Conservation (phyloP, 2,329 filamentous ascomycete genomes). For the Aspergillus sp. region DNA sequence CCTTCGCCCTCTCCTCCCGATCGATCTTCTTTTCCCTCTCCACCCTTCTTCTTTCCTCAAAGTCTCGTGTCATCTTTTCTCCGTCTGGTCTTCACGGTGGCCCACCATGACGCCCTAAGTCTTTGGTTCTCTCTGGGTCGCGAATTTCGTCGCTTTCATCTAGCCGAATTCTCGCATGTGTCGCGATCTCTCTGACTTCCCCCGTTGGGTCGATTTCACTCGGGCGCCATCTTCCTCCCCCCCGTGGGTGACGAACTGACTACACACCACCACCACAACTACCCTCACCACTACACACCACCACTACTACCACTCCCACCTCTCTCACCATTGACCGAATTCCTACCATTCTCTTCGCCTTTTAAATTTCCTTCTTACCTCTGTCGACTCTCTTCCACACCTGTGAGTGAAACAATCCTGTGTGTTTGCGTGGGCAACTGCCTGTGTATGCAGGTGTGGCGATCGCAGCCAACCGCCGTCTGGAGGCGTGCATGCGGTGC, state of each 20-base stretch:
- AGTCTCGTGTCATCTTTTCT: slow-evolving; percentile 24
- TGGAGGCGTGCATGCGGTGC: slow-evolving; percentile 15
- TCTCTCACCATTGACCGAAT: slow-evolving; percentile 9
- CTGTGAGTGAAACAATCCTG: slow-evolving; percentile 2
- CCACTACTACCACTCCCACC: slow-evolving; percentile 13
- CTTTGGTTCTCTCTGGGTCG: slow-evolving; percentile 15
- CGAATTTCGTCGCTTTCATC: slow-evolving; percentile 15
- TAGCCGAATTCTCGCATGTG: slow-evolving; percentile 19
- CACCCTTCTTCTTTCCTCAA: slow-evolving; percentile 12
- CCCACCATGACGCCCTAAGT: slow-evolving; percentile 30
- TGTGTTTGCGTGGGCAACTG: background rate
- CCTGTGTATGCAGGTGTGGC: slow-evolving; percentile 14
- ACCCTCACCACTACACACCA: slow-evolving; percentile 3
- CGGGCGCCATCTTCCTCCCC: slow-evolving; percentile 17
- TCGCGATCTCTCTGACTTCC: slow-evolving; percentile 19
- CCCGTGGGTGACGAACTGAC: slow-evolving; percentile 17
- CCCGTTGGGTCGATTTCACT: slow-evolving; percentile 16
- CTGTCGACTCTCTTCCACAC: background rate
- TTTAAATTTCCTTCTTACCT: background rate
- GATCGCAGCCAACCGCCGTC: slow-evolving; percentile 12
- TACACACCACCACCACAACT: slow-evolving; percentile 2
- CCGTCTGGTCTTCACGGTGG: slow-evolving; percentile 24
- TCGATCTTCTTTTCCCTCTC: slow-evolving; percentile 21
- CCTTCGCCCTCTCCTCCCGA: slow-evolving; percentile 18
- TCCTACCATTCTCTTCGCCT: background rate